These are phyloP conservation scores for Lignosus rhinocerotis DNA, from an alignment of 1,284 basidiomycete species.

Conservation along the genomic window DNA sequence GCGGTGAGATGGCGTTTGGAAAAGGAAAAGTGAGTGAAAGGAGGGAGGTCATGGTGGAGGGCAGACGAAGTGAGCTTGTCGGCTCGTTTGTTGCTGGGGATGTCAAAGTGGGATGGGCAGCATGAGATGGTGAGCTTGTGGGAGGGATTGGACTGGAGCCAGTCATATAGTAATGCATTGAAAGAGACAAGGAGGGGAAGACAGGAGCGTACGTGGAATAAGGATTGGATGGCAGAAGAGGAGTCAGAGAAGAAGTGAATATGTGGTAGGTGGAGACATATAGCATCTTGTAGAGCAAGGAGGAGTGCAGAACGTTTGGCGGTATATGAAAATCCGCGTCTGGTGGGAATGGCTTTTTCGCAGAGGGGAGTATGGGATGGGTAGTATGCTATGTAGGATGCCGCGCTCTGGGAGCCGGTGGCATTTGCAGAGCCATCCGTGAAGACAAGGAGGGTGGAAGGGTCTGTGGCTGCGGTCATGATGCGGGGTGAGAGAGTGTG, in stretches of 20 bases:
- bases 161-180: not conserved
- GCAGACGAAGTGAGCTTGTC: not conserved
- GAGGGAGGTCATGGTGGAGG: too few species aligned
- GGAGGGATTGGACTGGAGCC: not conserved
- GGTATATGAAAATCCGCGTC: too few species aligned
- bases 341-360: not conserved
- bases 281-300: too few species aligned
- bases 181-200: not conserved
- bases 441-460: not conserved
- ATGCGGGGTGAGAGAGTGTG: not conserved
- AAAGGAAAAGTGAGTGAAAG: too few species aligned
- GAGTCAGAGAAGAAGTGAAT: too few species aligned
- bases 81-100: slow-evolving; percentile 1
- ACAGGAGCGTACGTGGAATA: not conserved
- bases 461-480: not conserved
- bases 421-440: slow-evolving; percentile 1
- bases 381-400: slow-evolving; percentile 1
- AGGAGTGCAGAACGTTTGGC: too few species aligned
- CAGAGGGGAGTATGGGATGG: too few species aligned
- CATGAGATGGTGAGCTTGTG: slow-evolving; percentile 1
- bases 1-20: too few species aligned
- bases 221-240: not conserved
- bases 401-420: not conserved
- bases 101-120: slow-evolving; percentile 1
- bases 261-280: too few species aligned